Percentiles rank a stretch among this genome's conserved stretches.
phyloP scores from a whole-genome alignment of 2,329 filamentous ascomycete genomes.

The Macrophomina phaseolina region DNA sequence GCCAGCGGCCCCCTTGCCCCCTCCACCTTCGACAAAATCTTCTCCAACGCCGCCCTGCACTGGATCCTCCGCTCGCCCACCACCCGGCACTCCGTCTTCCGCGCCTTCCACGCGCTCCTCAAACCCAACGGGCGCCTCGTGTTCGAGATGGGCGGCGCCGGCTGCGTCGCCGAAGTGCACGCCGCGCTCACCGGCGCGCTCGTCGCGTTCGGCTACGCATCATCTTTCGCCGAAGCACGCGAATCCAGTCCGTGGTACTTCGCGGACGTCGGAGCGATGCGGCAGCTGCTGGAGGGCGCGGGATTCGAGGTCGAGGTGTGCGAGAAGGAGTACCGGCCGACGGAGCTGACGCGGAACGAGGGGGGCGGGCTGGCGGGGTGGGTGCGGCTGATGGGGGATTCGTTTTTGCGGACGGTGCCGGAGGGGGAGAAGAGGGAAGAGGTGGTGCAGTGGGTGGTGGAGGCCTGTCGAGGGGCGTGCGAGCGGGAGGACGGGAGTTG shows the following conservation, averaged over 20 bases:
- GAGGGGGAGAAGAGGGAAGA: slow-evolving; percentile 55
- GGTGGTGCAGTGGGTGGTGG: slow-evolving; percentile 60
- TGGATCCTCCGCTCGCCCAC: slow-evolving; percentile 56
- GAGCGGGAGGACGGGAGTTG: slow-evolving; percentile 59
- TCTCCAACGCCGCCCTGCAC: slow-evolving; percentile 52
- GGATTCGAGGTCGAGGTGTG: slow-evolving; percentile 53
- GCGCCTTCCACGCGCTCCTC: slow-evolving; percentile 58
- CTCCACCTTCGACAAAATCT: slow-evolving; percentile 46
- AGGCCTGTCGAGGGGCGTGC: slow-evolving; percentile 62
- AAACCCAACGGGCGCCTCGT: slow-evolving; percentile 63
- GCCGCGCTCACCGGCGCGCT: slow-evolving; percentile 63
- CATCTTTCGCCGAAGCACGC: slow-evolving; percentile 53
- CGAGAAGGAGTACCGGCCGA: slow-evolving; percentile 71
- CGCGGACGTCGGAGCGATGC: slow-evolving; percentile 67
- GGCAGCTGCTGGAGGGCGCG: slow-evolving; percentile 40
- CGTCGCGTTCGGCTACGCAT: slow-evolving; percentile 57
- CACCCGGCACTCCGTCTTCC: slow-evolving; percentile 60
- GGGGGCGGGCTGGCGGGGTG: slow-evolving; percentile 68
- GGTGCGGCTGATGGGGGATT: slow-evolving; percentile 67
- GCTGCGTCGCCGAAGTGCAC: slow-evolving; percentile 69
- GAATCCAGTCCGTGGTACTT: slow-evolving; percentile 73
- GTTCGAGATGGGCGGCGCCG: slow-evolving; percentile 75
- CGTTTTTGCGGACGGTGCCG: slow-evolving; percentile 62
- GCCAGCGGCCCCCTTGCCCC: slow-evolving; percentile 28
- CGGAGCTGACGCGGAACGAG: slow-evolving; percentile 52